Base-by-base conservation (phyloP, 2,329 filamentous ascomycete species). In the Macrophomina phaseolina region DNA sequence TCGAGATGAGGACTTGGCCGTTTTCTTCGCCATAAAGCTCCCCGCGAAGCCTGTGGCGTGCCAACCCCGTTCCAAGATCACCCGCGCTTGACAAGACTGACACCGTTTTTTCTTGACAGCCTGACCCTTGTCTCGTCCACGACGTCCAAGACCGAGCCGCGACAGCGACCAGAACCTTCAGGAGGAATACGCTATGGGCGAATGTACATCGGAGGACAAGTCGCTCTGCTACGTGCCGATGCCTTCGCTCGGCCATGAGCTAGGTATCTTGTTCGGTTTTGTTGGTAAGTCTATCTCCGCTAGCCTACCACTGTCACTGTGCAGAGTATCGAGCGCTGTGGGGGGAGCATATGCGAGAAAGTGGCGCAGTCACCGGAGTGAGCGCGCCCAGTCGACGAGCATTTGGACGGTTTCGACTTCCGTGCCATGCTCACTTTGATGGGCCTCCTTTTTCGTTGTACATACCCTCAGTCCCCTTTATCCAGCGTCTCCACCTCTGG, bases 211-310 rank as follows among this genome's bases (percentile, higher is more conserved):
- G 2, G 64, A 66, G 11, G 55, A 61, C 18, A 60, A 66, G 52
- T 40, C 18, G 48, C 30, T 12, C 4, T 62, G 45, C 45, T 70
- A 69, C 63, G 60, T 68, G 42, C 65, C 67, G 9, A 65, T 70
- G 32, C 71, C 71, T n/a, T 70, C 68, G 42, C 55, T 69, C 30
- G 69, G 72, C 36, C 71, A 73, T 52, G 71, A 73, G 42, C 49
- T 73, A 7, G 72, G 72, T 23, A 66, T 73, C 46, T 67, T 73
- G 53, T 73, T 73, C 55, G 71, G 70, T 55, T 73, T 72, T 56
- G 55, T 73, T 16, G 71, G 70, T 72, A 68, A 9, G 58, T 55
- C 52, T 16, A 38, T 8, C 36, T 38, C 36, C 11, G 7, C 11
- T 38, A 38, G 36, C 11, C 36, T 38, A 38, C 36, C 36, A 38